Base-by-base conservation (phyloP, 1,284 basidiomycete species). In the Wallemia hederae region DNA sequence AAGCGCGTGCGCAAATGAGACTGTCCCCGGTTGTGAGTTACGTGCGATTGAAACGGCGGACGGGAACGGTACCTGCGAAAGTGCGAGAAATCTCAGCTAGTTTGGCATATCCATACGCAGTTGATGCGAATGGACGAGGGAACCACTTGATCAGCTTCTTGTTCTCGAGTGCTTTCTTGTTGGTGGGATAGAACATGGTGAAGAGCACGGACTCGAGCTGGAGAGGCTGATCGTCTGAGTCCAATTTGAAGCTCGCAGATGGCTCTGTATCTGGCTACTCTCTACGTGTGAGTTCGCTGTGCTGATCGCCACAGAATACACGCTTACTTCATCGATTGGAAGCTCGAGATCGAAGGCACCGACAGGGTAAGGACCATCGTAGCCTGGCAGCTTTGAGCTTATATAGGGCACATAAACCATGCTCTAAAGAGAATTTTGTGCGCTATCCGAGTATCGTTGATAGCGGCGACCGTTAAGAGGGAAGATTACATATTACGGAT, bases 401-500 rank as follows among this genome's bases (percentile, higher is more conserved):
- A 58, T 58, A 27, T 58, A 58, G 24, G 56, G 56, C 15, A 58
- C 56, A 22, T 58, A 28, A 26, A 58, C 56, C 56, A 58, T 58
- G 9, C 19, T n/a, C n/a, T n/a, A n/a, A n/a, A n/a, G n/a, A n/a
- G n/a, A n/a, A n/a, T n/a, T n/a, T n/a, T n/a, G n/a, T n/a, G n/a
- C n/a, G n/a, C n/a, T n/a, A n/a, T n/a, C n/a, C n/a, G n/a, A n/a
- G n/a, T n/a, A n/a, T n/a, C n/a, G n/a, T n/a, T n/a, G n/a, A n/a
- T n/a, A n/a, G n/a, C n/a, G n/a, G n/a, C n/a, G n/a, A 33, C 31
- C 19, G 31, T 33, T 33, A 33, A 19, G 31, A 33, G 19, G 31
- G 9, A 33, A 33, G 31, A 7, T 33, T 33, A n/a, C n/a, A n/a
- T n/a, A n/a, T n/a, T n/a, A n/a, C n/a, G n/a, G n/a, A n/a, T n/a